Conservation (phyloP, 495 filamentous ascomycete species). For the Aspergillus carlsbadensis region DNA sequence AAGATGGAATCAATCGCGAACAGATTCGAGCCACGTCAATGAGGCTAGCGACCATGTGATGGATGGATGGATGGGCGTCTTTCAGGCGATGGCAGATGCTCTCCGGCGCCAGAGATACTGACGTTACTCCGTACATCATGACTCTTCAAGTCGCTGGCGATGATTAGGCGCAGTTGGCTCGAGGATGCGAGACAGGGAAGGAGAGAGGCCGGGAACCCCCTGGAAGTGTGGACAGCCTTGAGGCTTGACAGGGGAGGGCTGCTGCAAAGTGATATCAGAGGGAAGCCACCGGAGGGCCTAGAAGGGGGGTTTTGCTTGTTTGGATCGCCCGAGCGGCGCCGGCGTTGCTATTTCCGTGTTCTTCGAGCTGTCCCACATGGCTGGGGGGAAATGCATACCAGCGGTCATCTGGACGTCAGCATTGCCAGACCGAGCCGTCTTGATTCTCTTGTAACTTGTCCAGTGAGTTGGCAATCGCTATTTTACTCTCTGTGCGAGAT, state of each 20-base stretch:
- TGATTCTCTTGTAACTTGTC: not conserved
- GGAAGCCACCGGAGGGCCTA: constrained; percentile 1
- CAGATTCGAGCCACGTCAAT: constrained; percentile 27
- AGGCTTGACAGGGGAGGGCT: not conserved
- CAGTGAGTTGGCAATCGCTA: not conserved
- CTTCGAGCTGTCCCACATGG: constrained; percentile 12
- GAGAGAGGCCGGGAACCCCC: not conserved
- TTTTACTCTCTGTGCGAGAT: not conserved
- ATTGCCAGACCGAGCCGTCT: not conserved
- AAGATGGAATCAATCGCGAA: constrained; percentile 21
- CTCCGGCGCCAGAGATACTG: not conserved
- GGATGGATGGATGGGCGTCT: not conserved
- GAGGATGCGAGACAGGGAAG: not conserved
- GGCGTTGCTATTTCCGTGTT: constrained; percentile 9
- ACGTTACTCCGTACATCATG: constrained; percentile 9
- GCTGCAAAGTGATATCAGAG: constrained; percentile 13
- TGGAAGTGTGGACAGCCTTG: not conserved
- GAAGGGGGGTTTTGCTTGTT: constrained; percentile 9
- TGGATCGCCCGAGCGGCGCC: not conserved
- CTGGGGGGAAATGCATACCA: constrained; percentile 3
- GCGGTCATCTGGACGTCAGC: constrained; percentile 11
- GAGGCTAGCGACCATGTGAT: constrained; percentile 22
- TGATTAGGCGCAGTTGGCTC: not conserved
- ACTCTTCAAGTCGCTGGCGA: not conserved
- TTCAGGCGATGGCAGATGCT: not conserved